These are phyloP conservation scores for Penicillium sp. DNA, from an alignment of 2,329 filamentous ascomycete genomes.

Conservation along the genomic window DNA sequence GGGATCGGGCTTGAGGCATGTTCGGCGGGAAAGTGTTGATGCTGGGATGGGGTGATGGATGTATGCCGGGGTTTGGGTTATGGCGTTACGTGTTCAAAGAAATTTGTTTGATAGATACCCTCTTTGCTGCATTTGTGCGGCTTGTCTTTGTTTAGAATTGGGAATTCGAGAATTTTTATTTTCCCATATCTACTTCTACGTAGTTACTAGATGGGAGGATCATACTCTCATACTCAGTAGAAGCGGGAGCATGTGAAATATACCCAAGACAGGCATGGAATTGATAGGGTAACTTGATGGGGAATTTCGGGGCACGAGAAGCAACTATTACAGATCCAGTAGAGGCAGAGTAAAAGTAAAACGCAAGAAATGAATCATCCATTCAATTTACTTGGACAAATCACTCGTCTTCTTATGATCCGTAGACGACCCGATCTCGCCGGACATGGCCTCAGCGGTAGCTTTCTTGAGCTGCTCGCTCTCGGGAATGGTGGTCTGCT, in stretches of 20 bases:
- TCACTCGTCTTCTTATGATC: conserved; percentile 32
- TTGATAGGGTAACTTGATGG: conserved; percentile 1
- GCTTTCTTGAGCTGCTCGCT: conserved; percentile 68
- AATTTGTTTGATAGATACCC: conserved; percentile 25
- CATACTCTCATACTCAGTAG: too few species aligned
- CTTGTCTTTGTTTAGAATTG: conserved; percentile 10
- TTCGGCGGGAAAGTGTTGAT: background rate
- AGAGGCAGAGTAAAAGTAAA: background rate
- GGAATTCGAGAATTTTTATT: conserved; percentile 6
- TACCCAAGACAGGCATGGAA: background rate
- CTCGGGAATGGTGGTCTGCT: conserved; percentile 54
- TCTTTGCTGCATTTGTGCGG: conserved; percentile 7
- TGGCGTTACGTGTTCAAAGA: conserved; percentile 18
- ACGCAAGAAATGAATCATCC: background rate
- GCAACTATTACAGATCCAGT: background rate
- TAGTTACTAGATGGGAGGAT: background rate
- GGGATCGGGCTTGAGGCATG: too few species aligned
- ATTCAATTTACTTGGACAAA: conserved; percentile 30
- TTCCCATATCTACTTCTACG: background rate
- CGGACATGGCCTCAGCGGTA: conserved; percentile 55
- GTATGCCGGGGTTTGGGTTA: conserved; percentile 6
- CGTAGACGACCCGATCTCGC: conserved; percentile 41
- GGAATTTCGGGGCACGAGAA: conserved; percentile 16
- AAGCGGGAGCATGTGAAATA: background rate
- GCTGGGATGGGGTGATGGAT: background rate